phyloP scores from a whole-genome alignment of 257 asterid genomes.

The Craterostigma plantagineum region DNA sequence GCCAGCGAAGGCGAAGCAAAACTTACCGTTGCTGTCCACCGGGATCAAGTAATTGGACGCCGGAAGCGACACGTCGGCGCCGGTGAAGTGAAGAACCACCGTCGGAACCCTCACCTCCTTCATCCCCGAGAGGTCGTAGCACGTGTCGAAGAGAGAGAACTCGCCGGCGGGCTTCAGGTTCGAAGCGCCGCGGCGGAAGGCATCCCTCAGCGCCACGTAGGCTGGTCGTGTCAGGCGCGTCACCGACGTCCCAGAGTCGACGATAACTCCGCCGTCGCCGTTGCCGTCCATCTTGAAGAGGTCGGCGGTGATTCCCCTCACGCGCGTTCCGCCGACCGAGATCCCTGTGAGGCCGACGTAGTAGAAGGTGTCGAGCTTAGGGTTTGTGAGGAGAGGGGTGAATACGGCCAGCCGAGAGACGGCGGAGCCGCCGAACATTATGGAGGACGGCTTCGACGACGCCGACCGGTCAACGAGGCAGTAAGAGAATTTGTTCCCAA shows the following conservation, averaged over 20 bases:
- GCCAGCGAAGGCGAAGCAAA: constrained; percentile 92
- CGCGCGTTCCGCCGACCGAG: constrained; percentile 62
- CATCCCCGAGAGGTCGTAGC: constrained; percentile 69
- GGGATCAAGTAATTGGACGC: constrained; percentile 85
- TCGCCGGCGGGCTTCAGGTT: constrained; percentile 25
- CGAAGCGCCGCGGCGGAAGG: constrained; percentile 40
- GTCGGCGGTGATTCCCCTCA: constrained; percentile 28
- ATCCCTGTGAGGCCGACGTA: constrained; percentile 55
- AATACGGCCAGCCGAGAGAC: constrained; percentile 39
- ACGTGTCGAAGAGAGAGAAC: constrained; percentile 65
- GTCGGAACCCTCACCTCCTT: constrained; percentile 77
- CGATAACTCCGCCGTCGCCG: constrained; percentile 67
- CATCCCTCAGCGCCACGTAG: constrained; percentile 46
- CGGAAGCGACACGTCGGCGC: constrained; percentile 74
- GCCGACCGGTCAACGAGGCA: constrained; percentile 68
- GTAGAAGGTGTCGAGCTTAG: constrained; percentile 62
- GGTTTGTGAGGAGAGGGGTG: constrained; percentile 47
- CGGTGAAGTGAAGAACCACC: constrained; percentile 61
- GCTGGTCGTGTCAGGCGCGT: constrained; percentile 70
- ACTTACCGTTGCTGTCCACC: constrained; percentile 48
- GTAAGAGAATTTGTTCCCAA: constrained; percentile 54
- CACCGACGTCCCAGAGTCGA: constrained; percentile 84
- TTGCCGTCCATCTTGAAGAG: constrained; percentile 33
- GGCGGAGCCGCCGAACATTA: constrained; percentile 54
- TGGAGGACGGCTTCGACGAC: constrained; percentile 37